Evolutionary conservation across 106 monocot species (phyloP), one percentile per base, ranked within the genome.

Genomic region (Dioscorea dumetorum): DNA sequence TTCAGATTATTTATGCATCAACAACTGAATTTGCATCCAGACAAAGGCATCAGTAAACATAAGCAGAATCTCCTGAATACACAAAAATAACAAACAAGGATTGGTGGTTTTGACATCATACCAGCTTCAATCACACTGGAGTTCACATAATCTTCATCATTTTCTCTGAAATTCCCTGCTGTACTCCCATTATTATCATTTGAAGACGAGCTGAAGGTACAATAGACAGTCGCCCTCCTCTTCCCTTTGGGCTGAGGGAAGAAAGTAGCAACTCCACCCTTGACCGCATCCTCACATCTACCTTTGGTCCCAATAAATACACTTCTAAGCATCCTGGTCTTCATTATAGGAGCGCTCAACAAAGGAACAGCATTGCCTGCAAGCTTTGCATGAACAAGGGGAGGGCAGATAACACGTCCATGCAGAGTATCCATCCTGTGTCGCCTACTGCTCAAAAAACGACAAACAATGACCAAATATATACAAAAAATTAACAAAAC

Each of bases 61-160:
- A 3, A 28, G 28, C 28, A 28, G 28, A 28, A 1, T 1, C 2
- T 1, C 1, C 28, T 3, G 28, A 28, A 41, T 10, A 41, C 41
- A 41, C 41, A 41, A 6, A 41, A 10, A 41, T 6, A 28, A 41
- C 9, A 3, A 10, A 41, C 3, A 41, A 41, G 41, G 41, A 41
- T 41, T 41, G 41, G 49, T 18, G 10, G n/a, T 50, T 28, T 9
- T 28, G 35, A 67, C 10, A 70, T 12, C 56, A 33, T 84, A 94
- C 93, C 93, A 58, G 93, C 93, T 84, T 94, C 93, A 56, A 82
- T 81, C 48, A 94, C 86, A 68, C 67, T 83, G 9, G 90, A 89
- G 12, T 94, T 86, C 23, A 94, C 81, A 71, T 90, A 94, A 21
- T 94, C 89, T 5, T 66, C 89, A 67, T 94, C 86, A 60, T 70